Conservation (phyloP, 768 basidiomycete genomes). For the Tricholoma saponaceum region DNA sequence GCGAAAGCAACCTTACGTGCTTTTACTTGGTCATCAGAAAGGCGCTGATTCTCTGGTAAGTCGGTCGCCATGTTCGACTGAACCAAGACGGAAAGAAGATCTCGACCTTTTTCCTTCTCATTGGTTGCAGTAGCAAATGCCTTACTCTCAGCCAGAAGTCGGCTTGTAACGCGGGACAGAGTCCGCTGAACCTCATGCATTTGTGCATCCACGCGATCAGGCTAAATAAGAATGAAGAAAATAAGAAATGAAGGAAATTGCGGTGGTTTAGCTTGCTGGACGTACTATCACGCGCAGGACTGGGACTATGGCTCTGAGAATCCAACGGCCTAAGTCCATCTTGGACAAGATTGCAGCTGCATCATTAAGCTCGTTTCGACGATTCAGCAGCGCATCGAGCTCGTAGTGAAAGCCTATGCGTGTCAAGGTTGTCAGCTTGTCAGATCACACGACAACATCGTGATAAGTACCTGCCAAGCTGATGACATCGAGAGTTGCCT, state of each 20-base stretch:
- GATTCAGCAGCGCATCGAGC: slow-evolving; percentile 18
- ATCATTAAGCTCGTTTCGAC: slow-evolving; percentile 40
- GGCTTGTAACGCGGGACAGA: slow-evolving; percentile 18
- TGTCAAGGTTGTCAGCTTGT: slow-evolving; percentile 25
- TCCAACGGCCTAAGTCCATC: slow-evolving; percentile 24
- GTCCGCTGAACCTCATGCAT: slow-evolving; percentile 21
- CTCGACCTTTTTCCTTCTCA: slow-evolving; percentile 26
- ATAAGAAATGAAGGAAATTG: no score
- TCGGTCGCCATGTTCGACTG: slow-evolving; percentile 52
- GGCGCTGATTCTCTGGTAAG: slow-evolving; percentile 7
- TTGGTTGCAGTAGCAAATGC: slow-evolving; percentile 8
- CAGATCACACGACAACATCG: no score
- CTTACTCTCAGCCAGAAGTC: slow-evolving; percentile 42
- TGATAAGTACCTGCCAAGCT: slow-evolving; percentile 60
- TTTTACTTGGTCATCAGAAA: slow-evolving; percentile 14
- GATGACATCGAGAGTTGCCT: slow-evolving; percentile 72
- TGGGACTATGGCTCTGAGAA: slow-evolving; percentile 26
- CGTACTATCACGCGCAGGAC: slow-evolving; percentile 27
- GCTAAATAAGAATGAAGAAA: no score
- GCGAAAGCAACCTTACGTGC: slow-evolving; percentile 5
- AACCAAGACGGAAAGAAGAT: slow-evolving; percentile 44
- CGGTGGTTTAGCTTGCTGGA: neutral
- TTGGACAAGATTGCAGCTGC: slow-evolving; percentile 43
- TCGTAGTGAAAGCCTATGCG: slow-evolving; percentile 24
- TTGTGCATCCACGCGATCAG: slow-evolving; percentile 9